A percentile compares a stretch with the other conserved stretches of the same genome.
Conservation (phyloP, 2,329 filamentous ascomycete species). For the Trichoderma lentiforme region DNA sequence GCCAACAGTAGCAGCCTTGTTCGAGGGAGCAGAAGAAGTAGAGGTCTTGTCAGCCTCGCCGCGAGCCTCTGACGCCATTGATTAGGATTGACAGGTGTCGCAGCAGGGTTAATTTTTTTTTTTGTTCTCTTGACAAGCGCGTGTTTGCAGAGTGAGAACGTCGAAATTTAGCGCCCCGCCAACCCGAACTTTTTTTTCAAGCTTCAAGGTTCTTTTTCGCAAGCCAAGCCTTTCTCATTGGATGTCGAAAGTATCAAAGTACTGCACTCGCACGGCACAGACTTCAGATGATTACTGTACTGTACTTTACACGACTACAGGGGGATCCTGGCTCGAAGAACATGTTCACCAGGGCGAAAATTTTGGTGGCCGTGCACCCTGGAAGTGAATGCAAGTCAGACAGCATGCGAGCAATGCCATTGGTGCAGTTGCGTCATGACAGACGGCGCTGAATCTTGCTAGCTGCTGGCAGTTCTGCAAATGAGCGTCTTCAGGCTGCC, state of each 20-base stretch:
- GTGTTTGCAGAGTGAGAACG: not conserved
- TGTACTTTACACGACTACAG: not conserved
- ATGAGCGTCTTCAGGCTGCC: not conserved
- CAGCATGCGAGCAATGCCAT: not conserved
- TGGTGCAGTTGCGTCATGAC: slow-evolving; percentile 14
- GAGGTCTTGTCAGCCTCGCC: not conserved
- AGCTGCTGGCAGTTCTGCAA: not conserved
- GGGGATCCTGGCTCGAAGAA: not conserved
- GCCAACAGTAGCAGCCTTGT: not conserved
- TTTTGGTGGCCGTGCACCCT: slow-evolving; percentile 3
- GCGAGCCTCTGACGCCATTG: slow-evolving; percentile 8
- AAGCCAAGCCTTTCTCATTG: not conserved
- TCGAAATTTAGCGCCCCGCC: slow-evolving; percentile 8
- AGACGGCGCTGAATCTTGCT: not conserved
- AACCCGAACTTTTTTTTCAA: not conserved
- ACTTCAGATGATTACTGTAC: not conserved
- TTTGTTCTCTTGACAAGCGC: not conserved
- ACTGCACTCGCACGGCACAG: not conserved
- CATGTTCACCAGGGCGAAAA: not conserved
- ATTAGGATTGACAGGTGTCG: not conserved
- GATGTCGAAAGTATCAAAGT: not conserved
- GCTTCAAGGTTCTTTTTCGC: not conserved
- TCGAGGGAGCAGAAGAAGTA: not conserved
- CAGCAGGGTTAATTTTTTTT: not conserved
- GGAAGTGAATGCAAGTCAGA: slow-evolving; percentile 5